Base-by-base conservation (phyloP, 2,329 filamentous ascomycete species). In the Geoglossum cookeanum region DNA sequence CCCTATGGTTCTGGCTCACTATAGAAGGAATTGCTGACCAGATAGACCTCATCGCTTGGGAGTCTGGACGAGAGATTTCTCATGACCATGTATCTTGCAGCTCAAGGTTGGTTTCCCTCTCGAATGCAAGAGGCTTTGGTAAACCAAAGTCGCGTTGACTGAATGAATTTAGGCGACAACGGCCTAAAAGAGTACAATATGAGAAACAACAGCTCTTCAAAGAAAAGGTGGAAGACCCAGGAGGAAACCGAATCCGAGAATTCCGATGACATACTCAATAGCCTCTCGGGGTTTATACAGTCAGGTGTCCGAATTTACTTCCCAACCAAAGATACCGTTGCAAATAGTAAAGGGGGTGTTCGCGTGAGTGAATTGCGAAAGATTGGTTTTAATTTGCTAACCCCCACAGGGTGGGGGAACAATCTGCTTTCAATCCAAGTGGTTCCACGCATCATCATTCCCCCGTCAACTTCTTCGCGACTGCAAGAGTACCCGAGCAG, bases 1-100 rank as follows among this genome's bases (percentile, higher is more conserved):
- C 9, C 27, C 11, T 9, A 49, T 48, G 4, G 32, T 55, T 44
- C 35, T 22, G 22, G 6, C 48, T 29, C 15, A n/a, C 15, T n/a
- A 9, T 32, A 4, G 17, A 22, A 17, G 30, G 33, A 29, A 35
- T 53, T 17, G 30, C 49, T 53, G 30, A 53, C 13, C 15, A 17
- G 4, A 3, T 22, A 85, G 83, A 79, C 85, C 29, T 87, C 91
- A 0, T 96, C 91, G 0, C 71, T 97, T 4, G 92, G 91, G 17
- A 80, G 80, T 7, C 66, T 97, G 47, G 88, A 81, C 56, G 74
- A 78, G 47, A 76, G 79, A 5, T 80, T 94, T 59, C 68, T 96
- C 44, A 69, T 70, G 57, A 72, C 72, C 27, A 70, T 86, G 3
- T 79, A 81, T 63, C 69, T 76, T 51, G 80, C 81, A 9, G 75